Base-by-base conservation (phyloP, 164 flowering plant genomes). In the Vitis labrusca region DNA sequence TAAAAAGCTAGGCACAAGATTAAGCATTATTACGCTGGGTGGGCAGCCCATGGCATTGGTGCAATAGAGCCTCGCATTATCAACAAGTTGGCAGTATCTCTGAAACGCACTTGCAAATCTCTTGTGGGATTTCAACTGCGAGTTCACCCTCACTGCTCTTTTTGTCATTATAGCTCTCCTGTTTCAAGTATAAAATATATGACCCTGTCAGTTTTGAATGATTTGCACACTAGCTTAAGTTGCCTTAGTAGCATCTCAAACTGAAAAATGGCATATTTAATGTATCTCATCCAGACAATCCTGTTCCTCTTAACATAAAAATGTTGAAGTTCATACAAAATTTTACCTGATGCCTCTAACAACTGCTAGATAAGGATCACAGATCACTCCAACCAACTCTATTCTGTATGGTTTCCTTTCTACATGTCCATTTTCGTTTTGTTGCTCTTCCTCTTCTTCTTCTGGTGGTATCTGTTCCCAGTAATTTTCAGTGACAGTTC, bases 71-170 rank as follows among this genome's bases (percentile, higher is more conserved):
- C 92, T 90, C 12, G 97, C 97, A 76, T 85, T 82, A 58, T 96
- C 98, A 50, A 96, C 99, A 32, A 93, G 89, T 12, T 79, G 72
- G 63, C 93, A 90, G 68, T 95, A 95, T 44, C 48, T 78, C 17
- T 82, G 79, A 69, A 96, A 96, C 62, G 90, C 90, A 63, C 10
- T 79, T 9, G 98, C 99, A 77, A 96, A 96, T 81, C 94, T 90
- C 82, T 88, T 89, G 87, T 95, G 99, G 37, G 97, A 93, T 67
- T 65, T 85, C 77, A 95, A 59, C 78, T 95, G 99, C 44, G 97
- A 86, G 16, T 83, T 82, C 69, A 96, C 97, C 77, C 99, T 91
- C 80, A 93, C 99, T 27, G 98, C 98, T 77, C 99, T 89, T 50
- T 88, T 79, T 52, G 74, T 72, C 69, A 83, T 76, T 69, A 95